Percentiles rank a stretch among this genome's conserved stretches.
These are phyloP conservation scores for Phytophthora idaei DNA, from an alignment of 352 stramenopile species.

Conservation along the genomic window DNA sequence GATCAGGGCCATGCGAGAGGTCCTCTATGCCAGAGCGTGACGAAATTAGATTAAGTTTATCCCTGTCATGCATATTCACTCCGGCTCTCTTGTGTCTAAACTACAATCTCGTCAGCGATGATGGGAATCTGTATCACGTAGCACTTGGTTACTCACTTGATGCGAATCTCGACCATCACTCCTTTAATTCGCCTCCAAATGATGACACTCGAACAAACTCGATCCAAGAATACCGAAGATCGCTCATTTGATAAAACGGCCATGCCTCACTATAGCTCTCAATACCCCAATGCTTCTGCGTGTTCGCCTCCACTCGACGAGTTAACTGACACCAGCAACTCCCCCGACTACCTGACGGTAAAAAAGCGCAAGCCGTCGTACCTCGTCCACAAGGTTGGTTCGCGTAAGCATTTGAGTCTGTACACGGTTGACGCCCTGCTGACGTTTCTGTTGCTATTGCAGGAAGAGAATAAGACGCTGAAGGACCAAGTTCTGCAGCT, in stretches of 20 bases:
- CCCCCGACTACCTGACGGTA: not conserved
- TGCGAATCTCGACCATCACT: too few species aligned
- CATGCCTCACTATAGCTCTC: not conserved
- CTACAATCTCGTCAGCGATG: not conserved
- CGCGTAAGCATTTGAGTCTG: not conserved
- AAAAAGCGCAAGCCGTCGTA: slow-evolving; percentile 32
- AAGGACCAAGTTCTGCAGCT: slow-evolving; percentile 20
- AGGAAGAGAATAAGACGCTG: slow-evolving; percentile 12
- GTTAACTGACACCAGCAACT: not conserved
- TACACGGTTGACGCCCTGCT: not conserved
- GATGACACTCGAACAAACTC: not conserved
- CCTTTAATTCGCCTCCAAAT: not conserved
- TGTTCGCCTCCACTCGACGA: not conserved
- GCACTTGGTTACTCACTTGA: too few species aligned
- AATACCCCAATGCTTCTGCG: not conserved
- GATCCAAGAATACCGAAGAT: not conserved
- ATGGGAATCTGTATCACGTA: not conserved
- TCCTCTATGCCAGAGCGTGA: too few species aligned
- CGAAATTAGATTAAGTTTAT: too few species aligned
- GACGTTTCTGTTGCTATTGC: not conserved
- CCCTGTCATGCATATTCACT: too few species aligned
- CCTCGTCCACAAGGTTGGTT: slow-evolving; percentile 23
- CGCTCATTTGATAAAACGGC: not conserved
- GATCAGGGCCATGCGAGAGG: not conserved
- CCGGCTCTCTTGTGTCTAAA: too few species aligned